Conservation (phyloP, 176 grass and related monocot species). For the Neostapfia colusana region DNA sequence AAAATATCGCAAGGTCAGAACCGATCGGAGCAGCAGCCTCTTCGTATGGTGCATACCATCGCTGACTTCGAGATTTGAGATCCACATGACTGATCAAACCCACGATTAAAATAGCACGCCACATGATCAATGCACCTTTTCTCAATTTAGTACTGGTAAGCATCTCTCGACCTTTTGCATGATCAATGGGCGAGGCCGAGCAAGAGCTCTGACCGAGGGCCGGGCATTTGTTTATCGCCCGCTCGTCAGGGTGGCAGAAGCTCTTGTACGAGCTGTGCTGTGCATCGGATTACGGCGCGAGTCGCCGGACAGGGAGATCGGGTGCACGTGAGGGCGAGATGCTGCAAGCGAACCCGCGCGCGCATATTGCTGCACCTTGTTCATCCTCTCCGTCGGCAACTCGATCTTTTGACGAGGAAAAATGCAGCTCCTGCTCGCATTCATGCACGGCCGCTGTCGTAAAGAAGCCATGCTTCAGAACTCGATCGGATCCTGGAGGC, state of each 20-base stretch:
- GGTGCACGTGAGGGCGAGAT: slow-evolving; percentile 5
- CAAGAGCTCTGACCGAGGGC: not conserved
- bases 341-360: no score
- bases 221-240: not conserved
- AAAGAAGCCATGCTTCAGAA: not conserved
- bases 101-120: not conserved
- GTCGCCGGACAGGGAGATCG: slow-evolving; percentile 23
- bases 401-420: not conserved
- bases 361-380: not conserved
- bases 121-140: slow-evolving; percentile 23
- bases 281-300: slow-evolving; percentile 30
- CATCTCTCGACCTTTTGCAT: not conserved
- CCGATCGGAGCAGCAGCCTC: not conserved
- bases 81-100: not conserved
- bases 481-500: slow-evolving; percentile 1
- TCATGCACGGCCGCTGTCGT: not conserved
- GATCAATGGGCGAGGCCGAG: not conserved
- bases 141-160: not conserved
- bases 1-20: slow-evolving; percentile 40
- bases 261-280: not conserved
- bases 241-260: slow-evolving; percentile 15
- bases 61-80: slow-evolving; percentile 26
- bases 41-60: not conserved
- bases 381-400: not conserved
- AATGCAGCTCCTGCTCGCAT: not conserved